A percentile compares a stretch with the other conserved stretches of the same genome.
phyloP scores from a whole-genome alignment of 169 alveolate species.

The Eimeria acervulina region DNA sequence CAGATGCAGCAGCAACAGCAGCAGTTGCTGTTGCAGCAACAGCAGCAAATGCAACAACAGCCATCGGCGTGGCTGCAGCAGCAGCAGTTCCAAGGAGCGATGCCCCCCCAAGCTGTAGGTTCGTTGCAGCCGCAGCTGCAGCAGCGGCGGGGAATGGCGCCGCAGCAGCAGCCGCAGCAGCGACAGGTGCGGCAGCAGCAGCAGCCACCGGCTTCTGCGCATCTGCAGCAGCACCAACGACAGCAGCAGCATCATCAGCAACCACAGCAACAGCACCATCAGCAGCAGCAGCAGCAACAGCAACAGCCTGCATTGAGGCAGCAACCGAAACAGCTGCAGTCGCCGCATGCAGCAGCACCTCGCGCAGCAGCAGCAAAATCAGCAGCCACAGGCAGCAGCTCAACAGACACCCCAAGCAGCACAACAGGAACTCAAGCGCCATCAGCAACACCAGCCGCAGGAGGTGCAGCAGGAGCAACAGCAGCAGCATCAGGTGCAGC shows the following conservation, averaged over 20 bases:
- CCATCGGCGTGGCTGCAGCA: not conserved
- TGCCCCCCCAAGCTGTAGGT: too few species aligned
- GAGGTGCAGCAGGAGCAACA: conserved; percentile 36
- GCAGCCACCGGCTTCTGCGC: not conserved
- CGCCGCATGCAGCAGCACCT: conserved; percentile 32
- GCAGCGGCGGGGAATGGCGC: not conserved
- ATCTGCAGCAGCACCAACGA: conserved; percentile 2
- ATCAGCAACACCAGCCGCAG: conserved; percentile 21
- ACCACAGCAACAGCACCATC: not conserved
- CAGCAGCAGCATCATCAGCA: conserved; percentile 21
- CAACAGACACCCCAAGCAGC: conserved; percentile 2
- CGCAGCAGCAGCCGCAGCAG: conserved; percentile 50
- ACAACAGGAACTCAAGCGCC: not conserved
- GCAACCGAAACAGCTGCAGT: not conserved
- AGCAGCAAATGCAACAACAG: conserved; percentile 44
- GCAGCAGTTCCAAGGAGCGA: conserved; percentile 30
- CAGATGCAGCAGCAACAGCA: not conserved
- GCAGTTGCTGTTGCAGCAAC: not conserved
- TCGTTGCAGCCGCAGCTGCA: not conserved
- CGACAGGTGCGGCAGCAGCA: conserved; percentile 50
- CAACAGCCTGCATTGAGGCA: not conserved
- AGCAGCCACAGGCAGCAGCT: conserved; percentile 12
- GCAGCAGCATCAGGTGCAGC: conserved; percentile 24
- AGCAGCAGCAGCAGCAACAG: not conserved
- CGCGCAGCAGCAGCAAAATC: not conserved